phyloP scores from a whole-genome alignment of 768 basidiomycete species.

The Phlegmacium glaucopus region DNA sequence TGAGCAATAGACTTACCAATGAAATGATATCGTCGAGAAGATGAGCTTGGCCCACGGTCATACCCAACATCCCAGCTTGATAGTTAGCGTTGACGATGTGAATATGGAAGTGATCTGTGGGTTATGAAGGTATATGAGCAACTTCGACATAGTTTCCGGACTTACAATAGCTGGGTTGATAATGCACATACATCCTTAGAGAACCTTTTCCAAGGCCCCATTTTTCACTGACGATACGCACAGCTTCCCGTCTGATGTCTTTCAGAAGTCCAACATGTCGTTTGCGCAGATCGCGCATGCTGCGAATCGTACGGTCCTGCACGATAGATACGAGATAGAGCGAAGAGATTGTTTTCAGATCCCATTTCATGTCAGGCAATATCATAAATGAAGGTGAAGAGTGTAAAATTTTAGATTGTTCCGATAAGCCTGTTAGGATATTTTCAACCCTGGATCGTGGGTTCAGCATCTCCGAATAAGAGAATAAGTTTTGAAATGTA shows the following conservation, averaged over 20 bases:
- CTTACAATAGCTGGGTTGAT: slow-evolving; percentile 95
- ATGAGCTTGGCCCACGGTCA: slow-evolving; percentile 88
- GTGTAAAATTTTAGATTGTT: slow-evolving; percentile 69
- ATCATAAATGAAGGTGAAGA: slow-evolving; percentile 68
- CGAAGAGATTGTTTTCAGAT: slow-evolving; percentile 65
- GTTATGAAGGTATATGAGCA: no score
- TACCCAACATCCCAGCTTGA: slow-evolving; percentile 54
- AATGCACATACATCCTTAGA: slow-evolving; percentile 84
- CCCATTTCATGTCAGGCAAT: slow-evolving; percentile 99
- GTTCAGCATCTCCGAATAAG: neutral
- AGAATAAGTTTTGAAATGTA: no score
- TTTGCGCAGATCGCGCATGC: slow-evolving; percentile 71
- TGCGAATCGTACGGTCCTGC: slow-evolving; percentile 56
- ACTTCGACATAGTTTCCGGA: no score
- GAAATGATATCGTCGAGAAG: slow-evolving; percentile 90
- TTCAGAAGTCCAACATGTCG: slow-evolving; percentile 66
- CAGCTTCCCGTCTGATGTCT: slow-evolving; percentile 57
- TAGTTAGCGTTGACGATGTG: slow-evolving; percentile 84
- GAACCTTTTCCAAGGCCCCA: slow-evolving; percentile 66
- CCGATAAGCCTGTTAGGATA: slow-evolving; percentile 73
- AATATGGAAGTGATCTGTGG: slow-evolving; percentile 92
- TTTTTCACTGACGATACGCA: slow-evolving; percentile 46
- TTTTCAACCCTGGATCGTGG: slow-evolving; percentile 68
- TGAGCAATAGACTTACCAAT: slow-evolving; percentile 53
- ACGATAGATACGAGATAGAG: slow-evolving; percentile 86